Conservation (phyloP, 1,284 basidiomycete species). For the Rhodofomes roseus region DNA sequence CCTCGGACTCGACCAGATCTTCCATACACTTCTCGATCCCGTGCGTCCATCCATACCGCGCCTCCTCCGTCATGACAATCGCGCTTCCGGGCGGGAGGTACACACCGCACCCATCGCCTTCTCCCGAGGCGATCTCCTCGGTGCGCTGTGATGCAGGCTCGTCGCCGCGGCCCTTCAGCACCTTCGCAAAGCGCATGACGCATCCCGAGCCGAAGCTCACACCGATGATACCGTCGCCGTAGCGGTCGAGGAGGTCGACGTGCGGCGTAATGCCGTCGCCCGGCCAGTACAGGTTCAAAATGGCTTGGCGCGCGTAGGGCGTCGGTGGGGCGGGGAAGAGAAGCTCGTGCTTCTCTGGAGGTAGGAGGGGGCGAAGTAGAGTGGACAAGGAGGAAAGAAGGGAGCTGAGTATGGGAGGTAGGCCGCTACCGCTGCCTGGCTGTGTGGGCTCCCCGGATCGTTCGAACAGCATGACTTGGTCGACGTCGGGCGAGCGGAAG, state of each 20-base stretch:
- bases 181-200: conserved; percentile 62
- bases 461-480: conserved; percentile 80
- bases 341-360: conserved; percentile 42
- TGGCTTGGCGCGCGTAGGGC: conserved; percentile 64
- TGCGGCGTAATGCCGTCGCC: conserved; percentile 81
- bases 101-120: conserved; percentile 25
- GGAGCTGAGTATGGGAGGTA: conserved; percentile 51
- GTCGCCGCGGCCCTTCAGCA: conserved; percentile 1
- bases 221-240: conserved; percentile 78
- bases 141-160: conserved; percentile 1
- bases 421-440: conserved; percentile 22
- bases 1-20: conserved; percentile 41
- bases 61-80: conserved; percentile 68
- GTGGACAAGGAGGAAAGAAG: conserved; percentile 49
- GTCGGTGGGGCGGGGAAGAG: conserved; percentile 45
- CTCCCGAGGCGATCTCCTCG: neutral
- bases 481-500: conserved; percentile 47
- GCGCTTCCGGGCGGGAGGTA: conserved; percentile 67
- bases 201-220: conserved; percentile 71
- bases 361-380: conserved; percentile 45
- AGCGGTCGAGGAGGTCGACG: conserved; percentile 72
- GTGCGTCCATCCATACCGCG: conserved; percentile 69
- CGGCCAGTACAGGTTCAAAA: conserved; percentile 74
- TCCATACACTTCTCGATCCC: conserved; percentile 53
- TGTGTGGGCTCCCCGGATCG: conserved; percentile 27